Evolutionary conservation across 2,329 filamentous ascomycete species (phyloP), one percentile per base, ranked within the genome.

Genomic region (Pyrenophora teres): DNA sequence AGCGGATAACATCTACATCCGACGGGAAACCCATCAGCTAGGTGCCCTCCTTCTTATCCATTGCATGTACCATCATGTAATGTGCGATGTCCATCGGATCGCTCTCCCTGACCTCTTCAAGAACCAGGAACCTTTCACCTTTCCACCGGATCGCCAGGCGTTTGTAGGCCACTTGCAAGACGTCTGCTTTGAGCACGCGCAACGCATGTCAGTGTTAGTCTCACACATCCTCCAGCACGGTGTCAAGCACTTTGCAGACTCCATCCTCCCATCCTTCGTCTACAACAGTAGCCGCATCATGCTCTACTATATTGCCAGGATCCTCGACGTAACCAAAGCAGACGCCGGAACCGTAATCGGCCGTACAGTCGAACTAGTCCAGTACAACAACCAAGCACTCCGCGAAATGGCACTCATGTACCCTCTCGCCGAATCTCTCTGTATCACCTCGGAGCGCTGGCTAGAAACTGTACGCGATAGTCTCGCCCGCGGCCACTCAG

Each of bases 251-350:
- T 64, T 70, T n/a, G 68, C 68, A 0, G 68, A 70, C 36, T 66
- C 68, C 0, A 70, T 70, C n/a, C 31, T 70, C 15, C 68, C 68
- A 2, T 68, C 65, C 0, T 68, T 69, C 13, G 68, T 69, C 2
- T 70, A 70, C 54, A 70, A 70, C 46, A 70, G 68, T 49, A 70
- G 58, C 27, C 59, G 68, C 3, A 70, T 70, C 36, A 70, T 70
- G 68, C 59, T 70, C 13, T 70, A 68, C 40, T 68, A 70, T 21
- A 69, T 69, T 16, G 68, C 68, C 5, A 53, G 63, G 5, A 63
- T 69, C 16, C 47, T 70, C 12, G 68, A 70, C 19, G 46, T 59
- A 4, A 54, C 64, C 2, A 69, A 69, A 35, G 56, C 62, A 0
- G 63, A 68, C 31, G 62, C 67, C 7, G 54, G 53, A n/a, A 60